A percentile compares a stretch with the other conserved stretches of the same genome.
Evolutionary conservation across 768 basidiomycete species (phyloP).

Genomic region (Termitomyces sp.): DNA sequence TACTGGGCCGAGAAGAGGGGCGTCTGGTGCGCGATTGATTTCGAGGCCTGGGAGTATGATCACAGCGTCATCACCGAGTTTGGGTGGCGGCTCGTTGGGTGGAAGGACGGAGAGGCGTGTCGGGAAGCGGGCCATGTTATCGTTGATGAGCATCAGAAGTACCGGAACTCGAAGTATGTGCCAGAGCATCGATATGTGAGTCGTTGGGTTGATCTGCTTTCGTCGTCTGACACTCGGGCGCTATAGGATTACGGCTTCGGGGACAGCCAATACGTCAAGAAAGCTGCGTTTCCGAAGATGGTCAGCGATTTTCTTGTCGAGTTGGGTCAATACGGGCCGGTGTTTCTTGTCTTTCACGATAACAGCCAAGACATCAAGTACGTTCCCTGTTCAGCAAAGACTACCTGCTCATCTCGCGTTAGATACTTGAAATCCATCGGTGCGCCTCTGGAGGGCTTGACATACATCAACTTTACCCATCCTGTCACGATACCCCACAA

Average conservation of each 20-base stretch:
- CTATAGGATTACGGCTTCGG: constrained; percentile 66
- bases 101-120: constrained; percentile 45
- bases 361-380: constrained; percentile 73
- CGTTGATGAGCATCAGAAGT: constrained; percentile 54
- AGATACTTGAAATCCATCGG: constrained; percentile 57
- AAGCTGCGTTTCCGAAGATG: constrained; percentile 42
- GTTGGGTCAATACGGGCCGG: constrained; percentile 42
- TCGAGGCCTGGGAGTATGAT: constrained; percentile 80
- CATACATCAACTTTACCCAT: constrained; percentile 34
- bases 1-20: constrained; percentile 61
- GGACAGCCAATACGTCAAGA: constrained; percentile 47
- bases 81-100: constrained; percentile 64
- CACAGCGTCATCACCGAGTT: constrained; percentile 75
- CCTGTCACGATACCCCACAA: constrained; percentile 48
- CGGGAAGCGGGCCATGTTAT: constrained; percentile 55
- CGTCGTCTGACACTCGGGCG: neutral
- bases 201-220: neutral
- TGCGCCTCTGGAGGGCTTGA: constrained; percentile 46
- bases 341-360: constrained; percentile 83
- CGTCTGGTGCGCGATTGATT: constrained; percentile 74
- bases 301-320: constrained; percentile 41
- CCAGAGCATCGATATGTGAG: constrained; percentile 54
- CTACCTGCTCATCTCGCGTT: neutral
- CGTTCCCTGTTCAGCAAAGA: neutral
- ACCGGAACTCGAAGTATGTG: constrained; percentile 60